Evolutionary conservation across 1,139 yeast genomes (phyloP).

Genomic region (Blastobotrys illinoisensis): DNA sequence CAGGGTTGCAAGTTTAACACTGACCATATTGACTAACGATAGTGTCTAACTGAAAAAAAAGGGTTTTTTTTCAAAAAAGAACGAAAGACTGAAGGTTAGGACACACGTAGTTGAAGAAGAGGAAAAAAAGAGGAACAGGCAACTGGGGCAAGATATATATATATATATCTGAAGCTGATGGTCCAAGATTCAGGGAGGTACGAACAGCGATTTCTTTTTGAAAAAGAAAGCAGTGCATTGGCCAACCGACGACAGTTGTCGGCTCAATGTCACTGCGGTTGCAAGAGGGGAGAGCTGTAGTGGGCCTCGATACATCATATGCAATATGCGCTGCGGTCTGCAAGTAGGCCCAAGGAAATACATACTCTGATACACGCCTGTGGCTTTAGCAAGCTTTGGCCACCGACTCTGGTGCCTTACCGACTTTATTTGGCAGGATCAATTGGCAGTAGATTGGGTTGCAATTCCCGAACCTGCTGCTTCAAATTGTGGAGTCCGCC

Average conservation of each 20-base stretch:
- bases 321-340: not conserved
- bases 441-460: not conserved
- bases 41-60: not conserved
- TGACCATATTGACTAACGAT: constrained; percentile 7
- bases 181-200: not conserved
- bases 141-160: not conserved
- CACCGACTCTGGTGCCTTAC: not conserved
- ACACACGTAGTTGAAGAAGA: not conserved
- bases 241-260: not conserved
- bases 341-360: not conserved
- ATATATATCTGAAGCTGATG: not conserved
- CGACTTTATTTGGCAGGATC: not conserved
- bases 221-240: not conserved
- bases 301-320: not conserved
- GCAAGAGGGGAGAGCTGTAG: not conserved
- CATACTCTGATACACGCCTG: not conserved
- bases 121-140: not conserved
- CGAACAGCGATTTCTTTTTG: not conserved
- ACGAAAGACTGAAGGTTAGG: not conserved
- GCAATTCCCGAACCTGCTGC: not conserved
- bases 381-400: not conserved
- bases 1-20: constrained; percentile 2
- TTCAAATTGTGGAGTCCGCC: not conserved
- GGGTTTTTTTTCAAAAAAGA: not conserved
- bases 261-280: not conserved